These are phyloP conservation scores for Casuarina glauca DNA, from an alignment of 306 rosid genomes.

Conservation along the genomic window DNA sequence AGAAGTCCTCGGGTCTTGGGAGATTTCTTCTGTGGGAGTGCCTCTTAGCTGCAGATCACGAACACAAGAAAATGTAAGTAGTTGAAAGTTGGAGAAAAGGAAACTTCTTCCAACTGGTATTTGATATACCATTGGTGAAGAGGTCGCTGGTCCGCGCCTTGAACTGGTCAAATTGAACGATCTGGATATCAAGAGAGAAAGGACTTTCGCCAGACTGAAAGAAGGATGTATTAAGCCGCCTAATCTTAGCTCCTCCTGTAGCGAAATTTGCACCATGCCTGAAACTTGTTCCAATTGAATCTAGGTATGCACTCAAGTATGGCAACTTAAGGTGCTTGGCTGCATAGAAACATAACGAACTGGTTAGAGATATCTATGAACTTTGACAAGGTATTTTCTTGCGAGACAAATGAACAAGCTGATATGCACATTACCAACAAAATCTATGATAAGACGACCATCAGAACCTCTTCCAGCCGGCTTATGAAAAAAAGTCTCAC, in stretches of 20 bases:
- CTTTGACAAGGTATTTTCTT: not conserved
- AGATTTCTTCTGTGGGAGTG: constrained; percentile 30
- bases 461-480: constrained; percentile 61
- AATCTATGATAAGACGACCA: constrained; percentile 73
- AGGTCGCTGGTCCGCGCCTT: constrained; percentile 54
- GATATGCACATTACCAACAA: constrained; percentile 42
- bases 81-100: not conserved
- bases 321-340: constrained; percentile 59
- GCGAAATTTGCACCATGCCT: constrained; percentile 89
- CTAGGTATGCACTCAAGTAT: constrained; percentile 54
- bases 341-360: constrained; percentile 23
- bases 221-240: constrained; percentile 50
- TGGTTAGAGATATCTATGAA: not conserved
- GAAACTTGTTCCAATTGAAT: constrained; percentile 72
- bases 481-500: constrained; percentile 62
- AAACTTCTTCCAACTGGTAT: not conserved
- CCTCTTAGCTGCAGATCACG: constrained; percentile 28
- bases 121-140: constrained; percentile 44
- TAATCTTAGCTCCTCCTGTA: constrained; percentile 66
- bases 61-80: not conserved
- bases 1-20: constrained; percentile 64
- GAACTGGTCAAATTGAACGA: constrained; percentile 53
- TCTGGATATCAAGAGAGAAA: constrained; percentile 66
- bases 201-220: constrained; percentile 61
- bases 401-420: not conserved